These are phyloP conservation scores for Aeschynomene evenia DNA, from an alignment of 306 rosid species.

Conservation along the genomic window DNA sequence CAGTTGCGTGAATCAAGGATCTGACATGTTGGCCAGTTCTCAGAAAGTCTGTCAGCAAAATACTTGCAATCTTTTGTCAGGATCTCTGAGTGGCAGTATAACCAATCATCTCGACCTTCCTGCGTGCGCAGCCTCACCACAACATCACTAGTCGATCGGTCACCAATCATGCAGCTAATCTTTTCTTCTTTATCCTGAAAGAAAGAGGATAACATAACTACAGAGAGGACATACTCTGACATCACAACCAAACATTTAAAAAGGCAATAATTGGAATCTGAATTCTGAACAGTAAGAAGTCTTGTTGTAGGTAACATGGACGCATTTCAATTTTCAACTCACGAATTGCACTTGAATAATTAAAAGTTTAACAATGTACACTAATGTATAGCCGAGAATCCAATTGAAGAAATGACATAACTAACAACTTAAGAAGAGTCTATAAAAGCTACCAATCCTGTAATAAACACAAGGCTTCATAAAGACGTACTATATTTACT, in stretches of 20 bases:
- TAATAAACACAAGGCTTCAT: background rate
- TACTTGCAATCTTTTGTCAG: constrained; percentile 65
- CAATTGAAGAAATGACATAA: background rate
- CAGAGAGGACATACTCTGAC: background rate
- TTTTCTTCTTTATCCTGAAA: constrained; percentile 56
- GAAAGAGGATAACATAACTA: constrained; percentile 21
- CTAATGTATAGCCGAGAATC: background rate
- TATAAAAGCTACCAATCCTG: background rate
- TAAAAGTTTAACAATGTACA: background rate
- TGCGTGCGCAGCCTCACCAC: constrained; percentile 89
- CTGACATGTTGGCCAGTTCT: constrained; percentile 94
- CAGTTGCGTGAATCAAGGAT: constrained; percentile 85
- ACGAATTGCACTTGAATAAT: background rate
- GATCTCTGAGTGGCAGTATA: constrained; percentile 70
- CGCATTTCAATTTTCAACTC: background rate
- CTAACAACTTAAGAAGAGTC: background rate
- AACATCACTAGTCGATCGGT: constrained; percentile 80
- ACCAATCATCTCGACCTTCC: constrained; percentile 86
- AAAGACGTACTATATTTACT: background rate
- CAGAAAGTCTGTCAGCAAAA: constrained; percentile 81
- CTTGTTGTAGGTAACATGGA: background rate
- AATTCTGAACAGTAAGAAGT: background rate
- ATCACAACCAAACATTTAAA: background rate
- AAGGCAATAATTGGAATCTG: background rate
- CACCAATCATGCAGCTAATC: constrained; percentile 52